Base-by-base conservation (phyloP, 352 stramenopile genomes). In the Phytophthora quininea region DNA sequence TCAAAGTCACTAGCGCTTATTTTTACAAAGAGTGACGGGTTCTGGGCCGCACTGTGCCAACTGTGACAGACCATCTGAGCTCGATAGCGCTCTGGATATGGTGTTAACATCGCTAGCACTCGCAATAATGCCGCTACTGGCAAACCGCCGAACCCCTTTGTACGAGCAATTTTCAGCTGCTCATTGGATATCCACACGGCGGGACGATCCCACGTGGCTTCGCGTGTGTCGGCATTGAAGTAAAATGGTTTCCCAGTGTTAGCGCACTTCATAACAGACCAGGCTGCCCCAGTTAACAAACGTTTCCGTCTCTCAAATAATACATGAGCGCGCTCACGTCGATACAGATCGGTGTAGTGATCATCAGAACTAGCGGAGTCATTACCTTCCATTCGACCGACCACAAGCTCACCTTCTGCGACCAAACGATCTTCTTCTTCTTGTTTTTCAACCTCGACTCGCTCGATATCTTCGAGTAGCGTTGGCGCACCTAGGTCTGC, bases 131-230 rank as follows among this genome's bases (percentile, higher is more conserved):
- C 73, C 19, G 81, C 86, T 6, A 73, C 63, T 14, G 93, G 86
- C 14, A 99, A 67, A 0, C 86, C 91, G 52, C 78, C 73, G 74
- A 91, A 99, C 1, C 86, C 82, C 52, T 84, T 65, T 31, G 74
- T 30, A 29, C 71, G 69, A 29, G 95, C 91, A 7, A 71, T 67
- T 19, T 83, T 80, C 37, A 97, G 55, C 47, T 93, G 88, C 64
- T 98, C 86, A 53, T 98, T 89, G 55, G 96, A 88, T n/a, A 89
- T 54, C 56, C 96, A 80, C 29, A 98, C 84, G 4, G 61, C 46
- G 15, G 97, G 97, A 46, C 88, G 96, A 58, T 98, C 91, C 94
- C 93, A 98, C 40, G 88, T 86, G 31, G 94, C 93, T 85, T 99
- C 95, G 7, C 90, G 92, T n/a, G 95, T 98, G 71, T 98, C 92